These are phyloP conservation scores for Kwoniella mangroviensis DNA, from an alignment of 768 basidiomycete species.

Conservation along the genomic window DNA sequence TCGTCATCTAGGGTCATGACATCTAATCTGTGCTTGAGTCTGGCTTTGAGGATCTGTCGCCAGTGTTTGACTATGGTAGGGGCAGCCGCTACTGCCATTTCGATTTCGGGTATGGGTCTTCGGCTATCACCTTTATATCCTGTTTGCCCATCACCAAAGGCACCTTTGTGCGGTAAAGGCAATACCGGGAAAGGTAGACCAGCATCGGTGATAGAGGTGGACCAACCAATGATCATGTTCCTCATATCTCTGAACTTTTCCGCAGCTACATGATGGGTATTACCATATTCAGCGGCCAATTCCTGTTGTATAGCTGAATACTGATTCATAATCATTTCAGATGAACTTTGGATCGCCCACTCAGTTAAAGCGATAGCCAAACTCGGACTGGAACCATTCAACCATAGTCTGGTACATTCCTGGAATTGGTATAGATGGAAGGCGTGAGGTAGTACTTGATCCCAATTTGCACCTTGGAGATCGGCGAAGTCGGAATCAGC, in stretches of 20 bases:
- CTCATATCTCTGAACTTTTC: conserved; percentile 24
- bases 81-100: conserved; percentile 28
- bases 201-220: conserved; percentile 37
- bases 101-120: conserved; percentile 35
- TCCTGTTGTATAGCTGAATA: conserved; percentile 17
- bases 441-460: conserved; percentile 25
- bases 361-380: conserved; percentile 26
- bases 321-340: conserved; percentile 21
- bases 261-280: conserved; percentile 2
- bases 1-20: conserved; percentile 29
- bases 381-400: not conserved
- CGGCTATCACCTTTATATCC: conserved; percentile 35
- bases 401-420: conserved; percentile 34
- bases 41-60: conserved; percentile 23
- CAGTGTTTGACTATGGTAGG: conserved; percentile 32
- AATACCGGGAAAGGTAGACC: conserved; percentile 29
- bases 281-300: conserved; percentile 23
- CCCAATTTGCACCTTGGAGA: conserved; percentile 26
- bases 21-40: conserved; percentile 16
- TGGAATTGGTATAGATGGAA: conserved; percentile 33
- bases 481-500: conserved; percentile 22
- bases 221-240: conserved; percentile 39
- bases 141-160: conserved; percentile 30
- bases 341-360: conserved; percentile 19
- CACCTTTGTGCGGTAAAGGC: conserved; percentile 19